These are phyloP conservation scores for Phanerochaete carnosa DNA, from an alignment of 768 basidiomycete species.

Conservation along the genomic window DNA sequence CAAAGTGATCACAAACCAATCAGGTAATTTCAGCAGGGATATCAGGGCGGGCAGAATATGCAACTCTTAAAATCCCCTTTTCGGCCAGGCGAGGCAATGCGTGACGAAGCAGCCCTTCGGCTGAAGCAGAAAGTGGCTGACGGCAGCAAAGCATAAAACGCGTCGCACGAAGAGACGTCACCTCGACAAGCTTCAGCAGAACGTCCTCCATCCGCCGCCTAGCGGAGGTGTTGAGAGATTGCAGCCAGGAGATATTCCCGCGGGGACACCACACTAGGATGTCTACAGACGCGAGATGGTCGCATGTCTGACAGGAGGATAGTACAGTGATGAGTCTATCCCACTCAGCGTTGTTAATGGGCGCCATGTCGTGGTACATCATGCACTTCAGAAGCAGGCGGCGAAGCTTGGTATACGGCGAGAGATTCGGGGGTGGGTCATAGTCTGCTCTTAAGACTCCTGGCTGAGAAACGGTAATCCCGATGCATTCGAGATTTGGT, in stretches of 20 bases:
- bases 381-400: neutral
- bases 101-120: neutral
- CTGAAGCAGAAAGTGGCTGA: neutral
- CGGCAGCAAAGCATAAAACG: neutral
- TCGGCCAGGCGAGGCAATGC: neutral
- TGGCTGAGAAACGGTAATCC: neutral
- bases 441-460: neutral
- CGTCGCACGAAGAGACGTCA: neutral
- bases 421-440: neutral
- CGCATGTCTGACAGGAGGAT: neutral
- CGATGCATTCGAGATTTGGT: neutral
- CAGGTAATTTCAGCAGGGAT: too few relatives aligned
- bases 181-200: neutral
- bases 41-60: neutral
- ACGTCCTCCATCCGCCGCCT: neutral
- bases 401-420: neutral
- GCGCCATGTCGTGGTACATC: neutral
- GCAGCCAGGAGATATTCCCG: neutral
- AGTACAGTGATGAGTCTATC: neutral
- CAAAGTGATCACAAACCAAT: too few relatives aligned
- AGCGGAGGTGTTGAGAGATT: neutral
- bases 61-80: neutral
- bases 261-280: neutral
- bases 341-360: neutral
- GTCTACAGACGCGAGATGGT: neutral